Base-by-base conservation (phyloP, 2,329 filamentous ascomycete genomes). In the Penicillium psychrosexuale region DNA sequence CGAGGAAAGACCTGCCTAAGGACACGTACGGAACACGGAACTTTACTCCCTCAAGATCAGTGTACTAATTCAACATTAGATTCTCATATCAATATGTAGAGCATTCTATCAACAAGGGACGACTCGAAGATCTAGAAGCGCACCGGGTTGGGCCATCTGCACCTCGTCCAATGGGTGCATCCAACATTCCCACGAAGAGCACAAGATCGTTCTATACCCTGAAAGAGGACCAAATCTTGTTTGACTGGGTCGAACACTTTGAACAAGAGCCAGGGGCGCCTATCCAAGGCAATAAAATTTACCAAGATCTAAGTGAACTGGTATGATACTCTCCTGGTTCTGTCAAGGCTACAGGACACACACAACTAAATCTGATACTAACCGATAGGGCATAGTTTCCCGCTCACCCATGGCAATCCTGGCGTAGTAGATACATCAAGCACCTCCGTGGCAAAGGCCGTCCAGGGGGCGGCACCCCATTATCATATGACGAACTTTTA, bases 11-110 rank as follows among this genome's bases (percentile, higher is more conserved):
- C 57, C 71, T 75, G 30, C 78, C 80, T 13, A 67, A 77, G 1
- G 78, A 80, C 40, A 79, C 78, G 71, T 79, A 71, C 46, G 75
- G 66, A 48, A 33, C 79, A 71, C 46, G 73, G 66, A 48, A 36
- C 34, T 44, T 24, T 33, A 7, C 19, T 51, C 12, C 11, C 27
- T 45, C 27, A n/a, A 8, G 17, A 22, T 15, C 15, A 12, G 9
- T 46, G 28, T 47, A 31, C 60, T 65, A 34, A 58, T 24, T 0
- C 15, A 27, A 37, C 27, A 13, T 12, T 42, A 79, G 78, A 5
- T 77, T 82, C 58, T 85, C 82, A 1, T 87, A 82, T 65, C 77
- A 72, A 54, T 86, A 80, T 66, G 76, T 88, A 45, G 80, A 84
- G 39, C 65, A 73, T 37, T 85, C 82, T 0, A 70, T 86, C 49